Evolutionary conservation across 2,329 filamentous ascomycete species (phyloP).

Genomic region (Nemania serpens): DNA sequence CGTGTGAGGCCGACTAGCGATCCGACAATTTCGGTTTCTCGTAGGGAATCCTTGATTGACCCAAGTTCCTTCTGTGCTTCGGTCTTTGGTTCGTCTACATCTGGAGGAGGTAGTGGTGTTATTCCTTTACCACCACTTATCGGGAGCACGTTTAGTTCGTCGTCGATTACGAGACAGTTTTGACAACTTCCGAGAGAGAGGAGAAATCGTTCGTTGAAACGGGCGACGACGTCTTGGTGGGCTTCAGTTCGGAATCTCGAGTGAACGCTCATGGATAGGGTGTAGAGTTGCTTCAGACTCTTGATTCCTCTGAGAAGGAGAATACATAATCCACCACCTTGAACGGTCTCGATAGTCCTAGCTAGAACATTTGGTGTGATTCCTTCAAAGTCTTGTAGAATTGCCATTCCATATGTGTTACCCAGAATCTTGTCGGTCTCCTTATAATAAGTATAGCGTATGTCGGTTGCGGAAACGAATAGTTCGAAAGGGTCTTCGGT

Average conservation of each 20-base stretch:
- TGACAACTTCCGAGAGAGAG: constrained; percentile 94
- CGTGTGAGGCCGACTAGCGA: constrained; percentile 82
- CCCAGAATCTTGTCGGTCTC: constrained; percentile 79
- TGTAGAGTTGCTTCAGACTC: constrained; percentile 96
- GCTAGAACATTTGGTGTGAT: constrained; percentile 96
- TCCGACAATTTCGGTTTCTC: constrained; percentile 84
- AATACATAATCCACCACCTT: constrained; percentile 90
- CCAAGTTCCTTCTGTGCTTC: constrained; percentile 77
- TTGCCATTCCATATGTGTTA: constrained; percentile 98
- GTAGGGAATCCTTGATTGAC: constrained; percentile 83
- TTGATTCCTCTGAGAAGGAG: constrained; percentile 94
- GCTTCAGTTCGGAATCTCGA: constrained; percentile 95
- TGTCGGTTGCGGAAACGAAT: constrained; percentile 26
- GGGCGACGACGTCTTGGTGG: constrained; percentile 89
- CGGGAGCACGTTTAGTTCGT: constrained; percentile 95
- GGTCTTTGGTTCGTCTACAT: constrained; percentile 73
- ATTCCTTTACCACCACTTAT: constrained; percentile 96
- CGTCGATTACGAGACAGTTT: constrained; percentile 92
- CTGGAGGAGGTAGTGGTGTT: constrained; percentile 76
- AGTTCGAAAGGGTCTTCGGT: constrained; percentile 65
- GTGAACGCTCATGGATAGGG: constrained; percentile 96
- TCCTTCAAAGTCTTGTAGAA: constrained; percentile 96
- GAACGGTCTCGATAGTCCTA: constrained; percentile 94
- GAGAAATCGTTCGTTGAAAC: constrained; percentile 98
- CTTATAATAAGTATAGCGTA: constrained; percentile 99